Evolutionary conservation across 192 early-diverging fungal genomes (phyloP), one percentile per base, ranked within the genome.

Genomic region (Backusella mclennaniae): DNA sequence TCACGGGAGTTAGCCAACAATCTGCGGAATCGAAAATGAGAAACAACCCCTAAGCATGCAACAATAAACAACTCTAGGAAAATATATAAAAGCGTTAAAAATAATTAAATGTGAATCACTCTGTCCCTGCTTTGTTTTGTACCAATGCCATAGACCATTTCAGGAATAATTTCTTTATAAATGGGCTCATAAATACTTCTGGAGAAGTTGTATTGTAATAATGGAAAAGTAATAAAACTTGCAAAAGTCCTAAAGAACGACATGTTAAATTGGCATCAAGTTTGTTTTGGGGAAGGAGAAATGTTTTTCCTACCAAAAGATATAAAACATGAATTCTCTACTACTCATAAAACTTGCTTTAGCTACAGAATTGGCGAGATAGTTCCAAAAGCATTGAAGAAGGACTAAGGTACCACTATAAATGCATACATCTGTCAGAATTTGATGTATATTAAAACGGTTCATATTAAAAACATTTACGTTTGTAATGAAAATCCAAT

Each of bases 361-460:
- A 59, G 82, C 82, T 33, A 85, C 71, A 73, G 73, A 80, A 9
- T 80, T 78, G 11, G 82, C 79, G 35, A 85, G 66, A 66, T 85
- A 85, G 49, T 83, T 80, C 84, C 84, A 85, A 70, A 83, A 85
- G 8, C 79, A 80, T 78, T 85, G 84, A 21, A 85, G 44, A 1
- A 85, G 79, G 12, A 85, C 71, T 36, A 85, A 69, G 26, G 82
- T 76, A 19, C 82, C 78, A 53, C 84, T 82, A 46, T 59, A 38
- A 42, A 33, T 33, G 56, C 6, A 29, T 14, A 66, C 66, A 33
- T 52, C 49, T 56, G 11, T 69, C 63, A 46, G n/a, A 21, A 19
- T 38, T 33, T 36, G 1, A 31, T 41, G 11, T 21, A 14, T 73
- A n/a, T 14, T 26, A 3, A 19, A 67, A 9, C 12, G 23, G n/a